A percentile compares a stretch with the other conserved stretches of the same genome.
Evolutionary conservation across 2,329 filamentous ascomycete species (phyloP).

Genomic region (Coleophoma crateriformis): DNA sequence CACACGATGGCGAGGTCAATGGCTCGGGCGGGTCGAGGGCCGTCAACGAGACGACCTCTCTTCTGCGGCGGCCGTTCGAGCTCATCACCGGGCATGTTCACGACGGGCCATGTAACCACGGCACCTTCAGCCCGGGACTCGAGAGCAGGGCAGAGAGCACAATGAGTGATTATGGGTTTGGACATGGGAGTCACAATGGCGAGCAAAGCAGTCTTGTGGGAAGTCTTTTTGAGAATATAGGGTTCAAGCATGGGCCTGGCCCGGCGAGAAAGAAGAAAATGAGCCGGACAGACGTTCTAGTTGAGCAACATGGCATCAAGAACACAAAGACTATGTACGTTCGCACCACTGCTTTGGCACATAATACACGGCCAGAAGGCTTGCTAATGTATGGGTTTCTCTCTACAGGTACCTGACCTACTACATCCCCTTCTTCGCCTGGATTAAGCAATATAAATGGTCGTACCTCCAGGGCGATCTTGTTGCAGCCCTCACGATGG

Average conservation of each 20-base stretch:
- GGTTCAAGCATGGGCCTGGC: constrained; percentile 11
- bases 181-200: constrained; percentile 5
- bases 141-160: constrained; percentile 25
- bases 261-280: constrained; percentile 48
- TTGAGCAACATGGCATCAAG: constrained; percentile 67
- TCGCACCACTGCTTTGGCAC: not conserved
- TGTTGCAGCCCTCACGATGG: constrained; percentile 85
- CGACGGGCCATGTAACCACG: constrained; percentile 56
- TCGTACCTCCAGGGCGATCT: constrained; percentile 81
- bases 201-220: constrained; percentile 15
- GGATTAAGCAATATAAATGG: constrained; percentile 83
- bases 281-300: constrained; percentile 67
- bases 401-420: constrained; percentile 74
- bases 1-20: constrained; percentile 9
- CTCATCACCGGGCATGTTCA: constrained; percentile 16
- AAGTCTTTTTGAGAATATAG: constrained; percentile 15
- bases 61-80: constrained; percentile 37
- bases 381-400: constrained; percentile 8
- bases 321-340: constrained; percentile 69
- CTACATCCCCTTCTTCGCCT: constrained; percentile 86
- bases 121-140: constrained; percentile 69
- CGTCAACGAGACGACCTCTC: constrained; percentile 44
- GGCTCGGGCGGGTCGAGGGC: constrained; percentile 1
- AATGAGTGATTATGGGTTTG: constrained; percentile 16
- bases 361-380: not conserved